phyloP scores from a whole-genome alignment of 352 stramenopile species.

The Pythium brachiatum region DNA sequence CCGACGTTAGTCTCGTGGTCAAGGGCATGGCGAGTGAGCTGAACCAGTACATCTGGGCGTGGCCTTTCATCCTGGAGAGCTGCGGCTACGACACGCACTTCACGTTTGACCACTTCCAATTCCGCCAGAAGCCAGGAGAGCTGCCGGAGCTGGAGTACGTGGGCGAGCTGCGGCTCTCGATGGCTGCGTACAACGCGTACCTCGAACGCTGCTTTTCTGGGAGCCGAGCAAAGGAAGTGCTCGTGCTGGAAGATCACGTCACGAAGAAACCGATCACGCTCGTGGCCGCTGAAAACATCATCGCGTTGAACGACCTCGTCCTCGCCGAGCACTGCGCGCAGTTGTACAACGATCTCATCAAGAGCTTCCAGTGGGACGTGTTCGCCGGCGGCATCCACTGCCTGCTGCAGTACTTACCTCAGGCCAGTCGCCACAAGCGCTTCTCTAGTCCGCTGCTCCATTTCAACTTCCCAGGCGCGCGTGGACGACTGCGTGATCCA shows the following conservation, averaged over 20 bases:
- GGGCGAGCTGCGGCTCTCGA: slow-evolving; percentile 62
- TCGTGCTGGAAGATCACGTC: slow-evolving; percentile 63
- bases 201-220: slow-evolving; percentile 71
- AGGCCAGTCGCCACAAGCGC: slow-evolving; percentile 54
- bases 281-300: slow-evolving; percentile 68
- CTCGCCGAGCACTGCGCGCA: slow-evolving; percentile 67
- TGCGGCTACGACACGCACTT: slow-evolving; percentile 69
- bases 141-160: slow-evolving; percentile 66
- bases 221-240: slow-evolving; percentile 48
- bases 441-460: slow-evolving; percentile 71
- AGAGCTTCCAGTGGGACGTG: slow-evolving; percentile 82
- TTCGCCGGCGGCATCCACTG: slow-evolving; percentile 82
- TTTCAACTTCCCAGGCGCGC: slow-evolving; percentile 73
- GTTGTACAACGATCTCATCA: slow-evolving; percentile 77
- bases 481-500: slow-evolving; percentile 55
- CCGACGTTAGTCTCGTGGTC: slow-evolving; percentile 73
- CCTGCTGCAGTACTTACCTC: slow-evolving; percentile 75
- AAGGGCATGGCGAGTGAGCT: slow-evolving; percentile 80
- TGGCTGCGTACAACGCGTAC: slow-evolving; percentile 75
- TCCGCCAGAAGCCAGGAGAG: slow-evolving; percentile 45
- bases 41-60: slow-evolving; percentile 81
- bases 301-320: slow-evolving; percentile 66
- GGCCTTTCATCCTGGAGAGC: slow-evolving; percentile 78
- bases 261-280: slow-evolving; percentile 72
- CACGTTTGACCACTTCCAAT: slow-evolving; percentile 78